Conservation (phyloP, 306 rosid species). For the Corylus avellana region DNA sequence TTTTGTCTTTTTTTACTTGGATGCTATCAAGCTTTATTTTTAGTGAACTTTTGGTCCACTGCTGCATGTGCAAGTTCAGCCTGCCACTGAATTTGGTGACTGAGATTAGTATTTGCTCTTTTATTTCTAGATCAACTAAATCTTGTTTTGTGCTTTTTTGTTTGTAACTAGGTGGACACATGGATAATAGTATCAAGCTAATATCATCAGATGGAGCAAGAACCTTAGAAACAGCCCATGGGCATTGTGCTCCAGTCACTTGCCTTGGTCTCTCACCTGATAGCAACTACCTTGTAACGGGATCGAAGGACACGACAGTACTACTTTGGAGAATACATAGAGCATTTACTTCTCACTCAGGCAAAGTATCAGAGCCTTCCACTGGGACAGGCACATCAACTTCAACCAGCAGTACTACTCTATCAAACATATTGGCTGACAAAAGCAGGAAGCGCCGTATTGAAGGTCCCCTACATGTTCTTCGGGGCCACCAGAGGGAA, state of each 20-base stretch:
- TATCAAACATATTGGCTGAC: conserved; percentile 50
- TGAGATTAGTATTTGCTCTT: conserved; percentile 16
- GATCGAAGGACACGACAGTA: conserved; percentile 84
- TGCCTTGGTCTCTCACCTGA: conserved; percentile 83
- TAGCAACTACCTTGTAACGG: conserved; percentile 84
- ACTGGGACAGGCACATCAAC: conserved; percentile 41
- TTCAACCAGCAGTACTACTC: conserved; percentile 53
- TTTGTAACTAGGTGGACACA: conserved; percentile 81
- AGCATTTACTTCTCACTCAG: conserved; percentile 51
- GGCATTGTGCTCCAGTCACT: conserved; percentile 92
- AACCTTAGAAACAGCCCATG: conserved; percentile 89
- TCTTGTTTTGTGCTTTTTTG: conserved; percentile 29
- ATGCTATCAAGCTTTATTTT: background rate
- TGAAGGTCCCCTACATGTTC: conserved; percentile 89
- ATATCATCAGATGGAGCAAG: conserved; percentile 89
- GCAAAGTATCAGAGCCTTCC: conserved; percentile 53
- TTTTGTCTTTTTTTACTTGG: conserved; percentile 6
- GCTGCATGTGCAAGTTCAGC: background rate
- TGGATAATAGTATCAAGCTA: conserved; percentile 80
- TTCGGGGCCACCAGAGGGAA: conserved; percentile 86
- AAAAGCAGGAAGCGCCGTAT: conserved; percentile 65
- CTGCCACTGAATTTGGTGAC: background rate
- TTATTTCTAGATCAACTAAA: conserved; percentile 18
- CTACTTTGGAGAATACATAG: conserved; percentile 88
- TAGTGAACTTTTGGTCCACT: background rate